These are phyloP conservation scores for Ophiostoma sp. DNA, from an alignment of 2,329 filamentous ascomycete genomes.

Conservation along the genomic window DNA sequence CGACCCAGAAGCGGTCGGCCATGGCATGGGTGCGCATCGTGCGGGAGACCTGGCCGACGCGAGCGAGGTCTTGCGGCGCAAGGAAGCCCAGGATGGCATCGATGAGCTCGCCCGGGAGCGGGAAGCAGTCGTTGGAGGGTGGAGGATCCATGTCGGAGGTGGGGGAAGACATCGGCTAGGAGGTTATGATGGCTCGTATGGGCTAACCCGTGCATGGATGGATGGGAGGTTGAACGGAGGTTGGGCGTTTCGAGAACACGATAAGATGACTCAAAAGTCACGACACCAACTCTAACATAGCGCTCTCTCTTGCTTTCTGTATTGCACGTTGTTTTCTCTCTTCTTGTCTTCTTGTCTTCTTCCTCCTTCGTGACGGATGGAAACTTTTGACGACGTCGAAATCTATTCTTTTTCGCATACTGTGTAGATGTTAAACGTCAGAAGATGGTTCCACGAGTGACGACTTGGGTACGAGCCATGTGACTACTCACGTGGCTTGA, in stretches of 20 bases:
- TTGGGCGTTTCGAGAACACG: not conserved
- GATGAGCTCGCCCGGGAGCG: slow-evolving; percentile 73
- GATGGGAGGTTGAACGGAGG: not conserved
- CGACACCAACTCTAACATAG: too few relatives aligned
- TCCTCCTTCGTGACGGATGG: too few relatives aligned
- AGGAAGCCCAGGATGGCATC: slow-evolving; percentile 70
- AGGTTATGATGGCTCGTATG: not conserved
- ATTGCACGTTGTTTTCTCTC: too few relatives aligned
- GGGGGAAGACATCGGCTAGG: not conserved
- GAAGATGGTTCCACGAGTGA: too few relatives aligned
- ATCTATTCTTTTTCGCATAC: too few relatives aligned
- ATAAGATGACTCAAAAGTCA: not conserved
- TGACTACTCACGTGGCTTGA: too few relatives aligned
- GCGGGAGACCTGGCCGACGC: slow-evolving; percentile 62
- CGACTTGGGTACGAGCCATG: too few relatives aligned
- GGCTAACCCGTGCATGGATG: not conserved
- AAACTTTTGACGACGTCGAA: too few relatives aligned
- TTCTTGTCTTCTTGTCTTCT: too few relatives aligned
- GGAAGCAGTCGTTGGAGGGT: not conserved
- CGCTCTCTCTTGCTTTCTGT: too few relatives aligned
- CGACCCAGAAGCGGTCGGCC: slow-evolving; percentile 71
- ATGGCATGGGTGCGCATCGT: slow-evolving; percentile 58
- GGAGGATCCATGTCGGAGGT: not conserved
- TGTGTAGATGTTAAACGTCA: too few relatives aligned
- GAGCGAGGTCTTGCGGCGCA: slow-evolving; percentile 61